Evolutionary conservation across 768 basidiomycete genomes (phyloP).

Genomic region (Leccinum incarnatum): DNA sequence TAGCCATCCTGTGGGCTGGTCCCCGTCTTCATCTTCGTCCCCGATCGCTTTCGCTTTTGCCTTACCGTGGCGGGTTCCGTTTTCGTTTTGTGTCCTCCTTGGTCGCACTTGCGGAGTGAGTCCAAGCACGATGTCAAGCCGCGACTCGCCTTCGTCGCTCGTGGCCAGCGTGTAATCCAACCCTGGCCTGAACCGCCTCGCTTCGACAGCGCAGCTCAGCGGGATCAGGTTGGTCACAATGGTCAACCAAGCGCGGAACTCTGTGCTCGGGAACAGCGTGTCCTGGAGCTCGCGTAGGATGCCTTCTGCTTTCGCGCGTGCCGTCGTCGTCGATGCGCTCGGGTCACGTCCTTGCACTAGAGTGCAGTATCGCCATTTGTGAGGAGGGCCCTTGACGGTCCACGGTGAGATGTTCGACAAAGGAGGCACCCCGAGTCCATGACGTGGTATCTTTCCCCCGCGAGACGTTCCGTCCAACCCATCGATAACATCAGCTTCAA

Average conservation of each 20-base stretch:
- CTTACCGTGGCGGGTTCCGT: constrained; percentile 22
- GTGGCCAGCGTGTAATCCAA: constrained; percentile 94
- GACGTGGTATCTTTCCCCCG: constrained; percentile 55
- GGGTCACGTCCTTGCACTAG: constrained; percentile 33
- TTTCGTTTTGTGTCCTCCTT: constrained; percentile 12
- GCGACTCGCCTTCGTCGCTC: constrained; percentile 75
- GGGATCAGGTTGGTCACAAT: constrained; percentile 72
- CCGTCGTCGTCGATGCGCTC: not conserved
- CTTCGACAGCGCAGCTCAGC: constrained; percentile 69
- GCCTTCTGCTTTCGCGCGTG: constrained; percentile 18
- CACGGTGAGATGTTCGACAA: constrained; percentile 51
- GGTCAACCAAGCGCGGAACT: constrained; percentile 91
- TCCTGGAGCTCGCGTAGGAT: constrained; percentile 54
- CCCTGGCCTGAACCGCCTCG: constrained; percentile 86
- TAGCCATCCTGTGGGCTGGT: constrained; percentile 54
- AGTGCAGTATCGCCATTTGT: constrained; percentile 90
- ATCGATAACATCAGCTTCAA: constrained; percentile 61
- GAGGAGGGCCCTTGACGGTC: constrained; percentile 82
- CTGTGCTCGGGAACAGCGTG: constrained; percentile 70
- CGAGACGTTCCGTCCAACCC: constrained; percentile 54
- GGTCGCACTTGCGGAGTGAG: constrained; percentile 64
- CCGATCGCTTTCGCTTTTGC: constrained; percentile 25
- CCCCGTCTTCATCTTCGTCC: constrained; percentile 26
- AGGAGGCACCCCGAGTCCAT: constrained; percentile 55
- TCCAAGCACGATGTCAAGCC: constrained; percentile 84